Evolutionary conservation across 768 basidiomycete genomes (phyloP).

Genomic region (Chalciporus piperatus): DNA sequence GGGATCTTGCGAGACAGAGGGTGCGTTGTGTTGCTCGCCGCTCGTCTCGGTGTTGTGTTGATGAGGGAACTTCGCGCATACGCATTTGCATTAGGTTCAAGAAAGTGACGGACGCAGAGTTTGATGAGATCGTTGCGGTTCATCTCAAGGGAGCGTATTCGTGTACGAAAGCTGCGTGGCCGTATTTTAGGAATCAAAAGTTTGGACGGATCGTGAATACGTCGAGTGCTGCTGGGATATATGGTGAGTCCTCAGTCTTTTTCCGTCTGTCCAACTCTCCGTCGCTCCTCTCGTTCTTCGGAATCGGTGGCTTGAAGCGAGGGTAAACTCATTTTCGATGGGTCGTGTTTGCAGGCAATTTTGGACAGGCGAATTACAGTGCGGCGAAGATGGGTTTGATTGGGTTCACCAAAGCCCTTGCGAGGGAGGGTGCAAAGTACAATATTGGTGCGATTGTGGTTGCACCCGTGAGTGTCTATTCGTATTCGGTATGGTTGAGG

Average conservation of each 20-base stretch:
- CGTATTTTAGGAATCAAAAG: constrained; percentile 90
- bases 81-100: constrained; percentile 61
- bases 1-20: constrained; percentile 84
- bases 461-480: constrained; percentile 65
- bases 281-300: no score
- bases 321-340: no score
- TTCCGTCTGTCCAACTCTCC: not conserved
- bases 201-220: constrained; percentile 94
- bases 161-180: constrained; percentile 95
- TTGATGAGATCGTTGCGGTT: constrained; percentile 84
- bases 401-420: constrained; percentile 89
- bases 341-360: constrained; percentile 59
- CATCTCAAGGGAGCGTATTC: constrained; percentile 93
- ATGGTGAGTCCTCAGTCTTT: constrained; percentile 50
- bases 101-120: constrained; percentile 95
- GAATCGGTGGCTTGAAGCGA: no score
- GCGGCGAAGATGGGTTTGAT: constrained; percentile 97
- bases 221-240: constrained; percentile 91
- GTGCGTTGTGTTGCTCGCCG: constrained; percentile 36
- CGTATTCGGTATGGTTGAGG: not conserved
- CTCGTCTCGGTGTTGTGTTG: not conserved
- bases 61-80: no score
- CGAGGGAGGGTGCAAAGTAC: constrained; percentile 89
- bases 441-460: constrained; percentile 84
- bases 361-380: constrained; percentile 97